Conservation (phyloP, 495 filamentous ascomycete genomes). For the Clohesyomyces aquaticus region DNA sequence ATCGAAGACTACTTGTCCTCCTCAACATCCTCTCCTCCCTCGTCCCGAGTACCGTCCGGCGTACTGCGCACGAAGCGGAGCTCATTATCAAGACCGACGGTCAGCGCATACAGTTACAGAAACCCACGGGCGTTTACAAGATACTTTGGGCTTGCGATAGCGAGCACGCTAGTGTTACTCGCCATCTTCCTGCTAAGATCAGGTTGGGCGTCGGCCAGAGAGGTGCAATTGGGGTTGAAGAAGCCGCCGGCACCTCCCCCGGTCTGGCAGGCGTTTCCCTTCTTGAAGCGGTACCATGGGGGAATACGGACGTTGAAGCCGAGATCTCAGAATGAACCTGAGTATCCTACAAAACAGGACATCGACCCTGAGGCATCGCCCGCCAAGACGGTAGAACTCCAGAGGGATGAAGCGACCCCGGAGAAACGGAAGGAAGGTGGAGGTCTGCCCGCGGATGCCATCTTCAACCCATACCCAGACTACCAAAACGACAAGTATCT, state of each 20-base stretch:
- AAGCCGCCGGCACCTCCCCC: conserved; percentile 63
- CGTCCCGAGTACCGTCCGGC: conserved; percentile 29
- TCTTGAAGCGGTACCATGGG: conserved; percentile 82
- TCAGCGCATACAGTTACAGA: conserved; percentile 41
- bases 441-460: conserved; percentile 55
- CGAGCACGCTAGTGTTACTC: conserved; percentile 70
- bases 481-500: conserved; percentile 65
- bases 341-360: conserved; percentile 67
- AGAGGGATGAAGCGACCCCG: conserved; percentile 16
- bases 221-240: conserved; percentile 59
- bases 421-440: conserved; percentile 30
- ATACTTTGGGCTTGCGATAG: conserved; percentile 71
- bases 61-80: conserved; percentile 12
- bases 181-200: conserved; percentile 71
- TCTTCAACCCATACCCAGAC: conserved; percentile 70
- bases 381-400: conserved; percentile 4
- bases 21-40: conserved; percentile 26
- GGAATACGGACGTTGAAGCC: conserved; percentile 70
- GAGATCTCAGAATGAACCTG: conserved; percentile 64
- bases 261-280: conserved; percentile 79
- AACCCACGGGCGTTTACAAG: conserved; percentile 48
- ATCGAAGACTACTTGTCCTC: conserved; percentile 26
- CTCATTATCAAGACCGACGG: conserved; percentile 29
- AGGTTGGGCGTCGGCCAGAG: conserved; percentile 65
- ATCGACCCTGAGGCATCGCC: conserved; percentile 35